Conservation (phyloP, 2,329 filamentous ascomycete species). For the Alternaria tenuissima region DNA sequence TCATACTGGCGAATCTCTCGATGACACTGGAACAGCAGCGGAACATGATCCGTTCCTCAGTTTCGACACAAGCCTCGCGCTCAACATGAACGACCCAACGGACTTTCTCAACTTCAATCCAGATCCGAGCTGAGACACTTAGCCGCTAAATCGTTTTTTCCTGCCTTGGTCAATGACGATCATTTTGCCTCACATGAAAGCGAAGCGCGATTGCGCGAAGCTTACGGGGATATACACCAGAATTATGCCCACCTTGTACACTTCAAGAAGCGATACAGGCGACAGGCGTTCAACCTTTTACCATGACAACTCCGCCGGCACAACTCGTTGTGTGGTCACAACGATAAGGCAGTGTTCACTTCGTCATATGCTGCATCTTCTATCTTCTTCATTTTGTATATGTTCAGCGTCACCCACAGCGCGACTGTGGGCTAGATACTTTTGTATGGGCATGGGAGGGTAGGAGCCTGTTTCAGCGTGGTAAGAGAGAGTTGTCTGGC, state of each 20-base stretch:
- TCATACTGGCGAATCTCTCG: conserved; percentile 55
- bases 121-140: neutral
- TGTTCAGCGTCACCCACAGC: neutral
- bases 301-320: neutral
- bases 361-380: neutral
- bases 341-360: neutral
- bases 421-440: neutral
- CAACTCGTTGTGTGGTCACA: neutral
- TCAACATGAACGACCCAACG: conserved; percentile 16
- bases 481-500: neutral
- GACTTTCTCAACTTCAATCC: conserved; percentile 22
- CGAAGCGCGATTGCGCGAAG: neutral
- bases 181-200: neutral
- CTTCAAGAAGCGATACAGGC: neutral
- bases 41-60: conserved; percentile 28
- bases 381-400: neutral
- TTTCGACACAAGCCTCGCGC: conserved; percentile 19
- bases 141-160: neutral
- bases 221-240: neutral
- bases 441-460: neutral
- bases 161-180: neutral
- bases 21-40: conserved; percentile 20
- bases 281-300: too few species aligned
- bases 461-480: neutral
- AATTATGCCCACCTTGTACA: neutral